A percentile compares a stretch with the other conserved stretches of the same genome.
Conservation (phyloP, 164 flowering plant genomes). For the Warburgia ugandensis region DNA sequence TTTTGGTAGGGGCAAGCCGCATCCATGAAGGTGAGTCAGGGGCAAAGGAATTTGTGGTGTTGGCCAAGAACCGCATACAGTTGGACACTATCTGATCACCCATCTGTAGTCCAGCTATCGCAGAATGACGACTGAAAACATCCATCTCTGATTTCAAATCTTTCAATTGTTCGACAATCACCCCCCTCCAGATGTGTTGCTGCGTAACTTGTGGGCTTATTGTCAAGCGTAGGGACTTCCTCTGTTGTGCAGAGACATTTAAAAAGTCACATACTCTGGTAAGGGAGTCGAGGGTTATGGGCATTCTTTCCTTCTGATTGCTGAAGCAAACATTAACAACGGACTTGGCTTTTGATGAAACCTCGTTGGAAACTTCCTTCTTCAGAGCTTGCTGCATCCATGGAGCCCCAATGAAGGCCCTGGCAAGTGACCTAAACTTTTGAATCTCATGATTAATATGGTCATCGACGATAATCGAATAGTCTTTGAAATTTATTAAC, state of each 20-base stretch:
- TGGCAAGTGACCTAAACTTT: slow-evolving; percentile 46
- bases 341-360: slow-evolving; percentile 4
- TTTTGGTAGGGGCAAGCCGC: slow-evolving; percentile 41
- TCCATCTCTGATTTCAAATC: slow-evolving; percentile 52
- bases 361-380: too few species aligned
- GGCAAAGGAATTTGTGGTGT: slow-evolving; percentile 27
- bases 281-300: slow-evolving; percentile 42
- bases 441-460: slow-evolving; percentile 26
- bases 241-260: slow-evolving; percentile 56
- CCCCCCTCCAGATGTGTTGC: slow-evolving; percentile 54
- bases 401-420: slow-evolving; percentile 45
- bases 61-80: slow-evolving; percentile 45
- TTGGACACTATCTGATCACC: slow-evolving; percentile 52
- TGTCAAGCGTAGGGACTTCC: slow-evolving; percentile 49
- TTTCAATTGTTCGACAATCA: slow-evolving; percentile 48
- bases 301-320: slow-evolving; percentile 42
- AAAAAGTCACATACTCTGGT: slow-evolving; percentile 50
- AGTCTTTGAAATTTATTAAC: slow-evolving; percentile 34
- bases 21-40: slow-evolving; percentile 72
- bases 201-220: slow-evolving; percentile 68
- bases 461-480: slow-evolving; percentile 34
- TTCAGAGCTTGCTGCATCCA: slow-evolving; percentile 34
- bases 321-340: slow-evolving; percentile 26
- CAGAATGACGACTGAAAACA: slow-evolving; percentile 10
- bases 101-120: slow-evolving; percentile 28